Evolutionary conservation across 2,329 filamentous ascomycete species (phyloP), one percentile per base, ranked within the genome.

Genomic region (Colletotrichum sp.): DNA sequence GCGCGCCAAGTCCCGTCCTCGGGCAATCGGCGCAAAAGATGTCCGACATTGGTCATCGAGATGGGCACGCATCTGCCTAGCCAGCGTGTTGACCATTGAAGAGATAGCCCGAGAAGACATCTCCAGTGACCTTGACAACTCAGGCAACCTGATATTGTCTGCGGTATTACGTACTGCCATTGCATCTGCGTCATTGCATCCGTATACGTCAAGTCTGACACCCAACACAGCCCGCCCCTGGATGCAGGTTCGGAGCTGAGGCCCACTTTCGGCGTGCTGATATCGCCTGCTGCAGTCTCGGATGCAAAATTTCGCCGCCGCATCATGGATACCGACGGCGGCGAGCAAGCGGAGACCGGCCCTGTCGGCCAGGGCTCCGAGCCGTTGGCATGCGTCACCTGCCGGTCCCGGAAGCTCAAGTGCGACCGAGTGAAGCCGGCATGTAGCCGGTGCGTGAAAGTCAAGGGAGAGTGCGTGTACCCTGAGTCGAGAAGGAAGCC

Each of bases 401-500:
- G 96, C 84, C 91, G 96, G 78, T 93, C 93, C 81, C 90, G 96
- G 80, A 98, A 98, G 86, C 87, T 98, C 80, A 94, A 94, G 84
- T 98, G 96, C 86, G 96, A 98, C 85, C 94, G 96, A 34, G 88
- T 88, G 63, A 94, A 93, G 81, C 96, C 96, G 18, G 91, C 92
- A 30, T 98, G 96, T 81, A 91, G 92, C 57, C 96, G 96, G 24
- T 98, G 96, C 84, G 88, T 91, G 70, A 92, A 94, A 79, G 86
- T 96, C 63, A 90, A 92, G 69, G 92, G 93, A 82, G 93, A 95
- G 69, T 98, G 96, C 85, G 90, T 94, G 72, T 98, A 98, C 84
- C 96, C 98, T 77, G 95, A 98, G 85, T 94, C 96, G 72, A 90
- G 96, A 81, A 93, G 95, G 86, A 98, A 98, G 87, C 95, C 95